These are phyloP conservation scores for Neonectria punicea DNA, from an alignment of 2,329 filamentous ascomycete genomes.

Conservation along the genomic window DNA sequence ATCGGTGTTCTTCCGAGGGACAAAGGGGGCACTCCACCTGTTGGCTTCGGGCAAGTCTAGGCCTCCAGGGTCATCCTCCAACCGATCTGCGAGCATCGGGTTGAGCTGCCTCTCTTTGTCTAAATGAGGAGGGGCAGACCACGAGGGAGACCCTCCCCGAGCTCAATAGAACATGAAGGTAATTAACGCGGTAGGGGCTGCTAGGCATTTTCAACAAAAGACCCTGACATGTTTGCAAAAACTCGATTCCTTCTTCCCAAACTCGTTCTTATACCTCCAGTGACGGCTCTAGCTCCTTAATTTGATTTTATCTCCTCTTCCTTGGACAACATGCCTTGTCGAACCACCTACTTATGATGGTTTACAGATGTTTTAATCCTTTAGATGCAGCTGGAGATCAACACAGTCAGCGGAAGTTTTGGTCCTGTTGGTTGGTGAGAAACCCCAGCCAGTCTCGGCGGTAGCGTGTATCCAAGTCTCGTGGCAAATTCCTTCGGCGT, in stretches of 20 bases:
- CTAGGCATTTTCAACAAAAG: neutral
- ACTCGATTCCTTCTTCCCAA: neutral
- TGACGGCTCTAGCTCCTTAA: neutral
- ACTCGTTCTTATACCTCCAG: neutral
- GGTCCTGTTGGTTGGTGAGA: neutral
- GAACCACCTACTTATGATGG: neutral
- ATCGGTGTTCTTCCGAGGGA: conserved; percentile 23
- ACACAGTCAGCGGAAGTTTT: neutral
- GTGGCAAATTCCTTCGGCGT: conserved; percentile 14
- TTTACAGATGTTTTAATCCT: neutral
- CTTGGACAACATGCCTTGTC: neutral
- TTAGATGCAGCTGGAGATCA: neutral
- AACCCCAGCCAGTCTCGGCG: conserved; percentile 2
- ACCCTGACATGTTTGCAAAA: neutral
- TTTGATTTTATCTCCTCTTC: neutral
- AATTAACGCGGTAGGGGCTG: neutral
- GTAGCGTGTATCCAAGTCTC: conserved; percentile 1
- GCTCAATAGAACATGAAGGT: neutral
- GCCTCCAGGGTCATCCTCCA: conserved; percentile 4
- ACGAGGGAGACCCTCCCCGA: conserved; percentile 14
- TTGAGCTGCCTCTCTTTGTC: conserved; percentile 13
- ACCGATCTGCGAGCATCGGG: conserved; percentile 12
- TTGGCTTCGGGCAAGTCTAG: neutral
- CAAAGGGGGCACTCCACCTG: conserved; percentile 14
- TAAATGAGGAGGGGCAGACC: conserved; percentile 8